Conservation (phyloP, 805 yeast genomes). For the Ogataea thermomethanolica region DNA sequence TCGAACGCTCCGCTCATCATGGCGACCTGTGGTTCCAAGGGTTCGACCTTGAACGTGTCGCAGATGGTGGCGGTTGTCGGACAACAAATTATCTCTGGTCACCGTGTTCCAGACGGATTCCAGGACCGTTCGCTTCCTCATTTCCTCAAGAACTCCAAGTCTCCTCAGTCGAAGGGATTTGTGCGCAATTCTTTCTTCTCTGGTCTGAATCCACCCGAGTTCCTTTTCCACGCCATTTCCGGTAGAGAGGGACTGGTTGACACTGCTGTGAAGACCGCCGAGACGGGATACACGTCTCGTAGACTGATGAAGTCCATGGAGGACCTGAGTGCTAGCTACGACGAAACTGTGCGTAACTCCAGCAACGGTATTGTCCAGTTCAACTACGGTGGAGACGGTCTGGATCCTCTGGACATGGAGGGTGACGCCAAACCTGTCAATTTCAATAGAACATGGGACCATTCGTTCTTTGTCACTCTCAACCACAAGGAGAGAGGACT, state of each 20-base stretch:
- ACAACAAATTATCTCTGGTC: conserved; percentile 97
- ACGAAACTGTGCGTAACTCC: conserved; percentile 91
- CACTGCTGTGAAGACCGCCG: conserved; percentile 99
- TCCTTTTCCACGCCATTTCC: conserved; percentile 96
- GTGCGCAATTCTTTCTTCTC: conserved; percentile 93
- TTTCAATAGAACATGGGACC: conserved; percentile 92
- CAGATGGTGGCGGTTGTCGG: conserved; percentile 99
- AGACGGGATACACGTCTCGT: conserved; percentile 98
- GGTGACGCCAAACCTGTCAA: conserved; percentile 97
- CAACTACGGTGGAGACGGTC: conserved; percentile 97
- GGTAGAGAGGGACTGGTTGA: conserved; percentile 99
- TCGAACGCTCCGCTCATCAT: conserved; percentile 94
- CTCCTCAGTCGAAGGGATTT: conserved; percentile 97
- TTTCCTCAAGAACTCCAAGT: conserved; percentile 90
- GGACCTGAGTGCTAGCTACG: conserved; percentile 91
- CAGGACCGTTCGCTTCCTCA: conserved; percentile 98
- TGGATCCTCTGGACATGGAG: conserved; percentile 98
- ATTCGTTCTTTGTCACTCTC: conserved; percentile 72
- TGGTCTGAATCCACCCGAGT: conserved; percentile 95
- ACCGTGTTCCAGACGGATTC: conserved; percentile 99
- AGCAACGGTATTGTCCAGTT: conserved; percentile 96
- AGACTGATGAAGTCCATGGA: conserved; percentile 96
- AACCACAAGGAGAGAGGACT: conserved; percentile 51
- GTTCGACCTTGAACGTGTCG: conserved; percentile 95
- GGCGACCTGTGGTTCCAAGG: conserved; percentile 99